Base-by-base conservation (phyloP, 73 alveolate species). In the Diophrys sp. region DNA sequence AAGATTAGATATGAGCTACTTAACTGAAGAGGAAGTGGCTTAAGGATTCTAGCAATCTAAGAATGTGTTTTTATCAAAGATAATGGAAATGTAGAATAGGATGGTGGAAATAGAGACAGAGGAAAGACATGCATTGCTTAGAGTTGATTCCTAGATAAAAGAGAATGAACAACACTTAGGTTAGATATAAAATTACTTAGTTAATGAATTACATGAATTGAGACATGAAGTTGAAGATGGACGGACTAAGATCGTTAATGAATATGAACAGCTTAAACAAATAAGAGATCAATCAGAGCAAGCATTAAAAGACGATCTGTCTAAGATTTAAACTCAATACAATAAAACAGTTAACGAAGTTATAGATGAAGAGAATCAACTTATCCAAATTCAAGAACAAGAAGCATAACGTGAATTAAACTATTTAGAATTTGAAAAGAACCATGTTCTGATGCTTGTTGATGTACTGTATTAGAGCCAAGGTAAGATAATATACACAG, bases 211-310 rank as follows among this genome's bases (percentile, higher is more conserved):
- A 56, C 90, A 90, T 80, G 56, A 44, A 0, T 73, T 90, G 0
- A 80, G 89, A 54, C 81, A 79, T 23, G 96, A 90, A n/a, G 81
- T 90, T n/a, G 89, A 76, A 56, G 87, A 75, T 27, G 96, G 94
- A 0, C 85, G 87, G 33, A 32, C 56, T 23, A 85, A 82, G 33
- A 56, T 90, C 2, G 53, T 84, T 24, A 84, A 78, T 67, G 87
- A 78, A 44, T 70, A 78, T 32, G 79, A 74, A 23, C 81, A 87
- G 56, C 31, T 85, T 0, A 83, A 85, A 25, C 54, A 82, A 2
- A 24, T 75, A 33, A 73, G 90, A 55, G 33, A 54, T 25, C 30
- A 73, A 74, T 34, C 90, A 14, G 93, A 90, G 73, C 89, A 90
- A 31, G 77, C 89, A 8, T 75, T 86, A 30, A 71, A 86, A 1